Evolutionary conservation across 176 grass and related monocot genomes (phyloP).

Genomic region (Neostapfia colusana): DNA sequence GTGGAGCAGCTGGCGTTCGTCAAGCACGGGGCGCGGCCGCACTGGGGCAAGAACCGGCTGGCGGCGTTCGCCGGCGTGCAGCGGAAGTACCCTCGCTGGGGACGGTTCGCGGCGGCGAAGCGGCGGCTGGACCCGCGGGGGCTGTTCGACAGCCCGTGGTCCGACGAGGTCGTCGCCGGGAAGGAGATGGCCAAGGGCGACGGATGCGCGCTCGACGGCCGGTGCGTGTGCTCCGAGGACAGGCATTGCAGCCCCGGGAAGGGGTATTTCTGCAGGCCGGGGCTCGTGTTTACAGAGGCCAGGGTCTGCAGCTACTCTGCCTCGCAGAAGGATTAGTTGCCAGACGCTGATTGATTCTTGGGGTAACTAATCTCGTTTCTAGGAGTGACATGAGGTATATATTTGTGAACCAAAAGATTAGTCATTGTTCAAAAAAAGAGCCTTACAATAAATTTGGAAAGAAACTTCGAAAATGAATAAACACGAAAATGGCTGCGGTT

Average conservation of each 20-base stretch:
- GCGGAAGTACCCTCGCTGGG: constrained; percentile 59
- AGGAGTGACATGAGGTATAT: no score
- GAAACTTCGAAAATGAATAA: no score
- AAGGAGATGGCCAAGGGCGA: constrained; percentile 9
- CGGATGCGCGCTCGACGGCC: constrained; percentile 76
- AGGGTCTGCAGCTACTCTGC: constrained; percentile 66
- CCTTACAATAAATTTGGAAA: no score
- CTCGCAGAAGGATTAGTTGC: neutral
- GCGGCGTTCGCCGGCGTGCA: constrained; percentile 60
- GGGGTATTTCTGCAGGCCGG: constrained; percentile 61
- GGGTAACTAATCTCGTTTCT: no score
- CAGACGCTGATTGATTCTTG: no score
- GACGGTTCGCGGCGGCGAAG: constrained; percentile 47
- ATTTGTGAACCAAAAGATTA: neutral
- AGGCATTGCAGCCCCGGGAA: constrained; percentile 68
- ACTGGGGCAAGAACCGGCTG: constrained; percentile 85
- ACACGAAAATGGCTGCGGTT: no score
- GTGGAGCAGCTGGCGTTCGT: constrained; percentile 90
- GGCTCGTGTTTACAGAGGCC: constrained; percentile 70
- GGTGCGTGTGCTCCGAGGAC: constrained; percentile 71
- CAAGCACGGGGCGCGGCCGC: constrained; percentile 69
- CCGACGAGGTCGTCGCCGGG: constrained; percentile 43
- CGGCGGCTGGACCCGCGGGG: constrained; percentile 52
- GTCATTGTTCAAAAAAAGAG: neutral
- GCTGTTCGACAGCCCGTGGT: constrained; percentile 72